Evolutionary conservation across 331 rosid genomes (phyloP).

Genomic region (Pyrus hybrid): DNA sequence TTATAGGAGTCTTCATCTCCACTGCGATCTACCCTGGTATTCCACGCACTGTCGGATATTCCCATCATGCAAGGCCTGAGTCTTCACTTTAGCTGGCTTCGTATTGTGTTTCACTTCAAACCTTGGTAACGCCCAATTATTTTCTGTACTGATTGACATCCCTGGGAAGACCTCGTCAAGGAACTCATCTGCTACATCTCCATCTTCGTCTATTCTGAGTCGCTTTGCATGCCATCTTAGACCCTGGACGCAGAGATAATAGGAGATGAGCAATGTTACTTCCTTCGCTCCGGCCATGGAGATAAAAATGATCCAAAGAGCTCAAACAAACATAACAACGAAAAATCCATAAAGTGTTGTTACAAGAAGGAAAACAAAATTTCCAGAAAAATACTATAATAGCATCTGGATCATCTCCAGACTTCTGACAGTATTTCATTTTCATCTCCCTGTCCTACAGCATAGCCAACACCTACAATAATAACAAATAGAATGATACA

Average conservation of each 20-base stretch:
- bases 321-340: not conserved
- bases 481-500: not conserved
- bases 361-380: not conserved
- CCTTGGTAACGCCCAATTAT: slow-evolving; percentile 25
- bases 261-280: not conserved
- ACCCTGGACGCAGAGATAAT: slow-evolving; percentile 48
- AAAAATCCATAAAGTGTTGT: not conserved
- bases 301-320: not conserved
- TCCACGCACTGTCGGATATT: slow-evolving; percentile 55
- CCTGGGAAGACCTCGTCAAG: slow-evolving; percentile 53
- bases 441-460: not conserved
- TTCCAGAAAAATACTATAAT: not conserved
- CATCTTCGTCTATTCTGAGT: slow-evolving; percentile 83
- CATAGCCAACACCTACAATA: not conserved
- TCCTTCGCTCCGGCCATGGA: not conserved
- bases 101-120: slow-evolving; percentile 50
- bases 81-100: slow-evolving; percentile 54
- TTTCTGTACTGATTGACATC: slow-evolving; percentile 13
- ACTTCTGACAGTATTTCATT: not conserved
- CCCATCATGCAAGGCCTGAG: slow-evolving; percentile 52
- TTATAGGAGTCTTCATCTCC: slow-evolving; percentile 32
- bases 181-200: slow-evolving; percentile 83
- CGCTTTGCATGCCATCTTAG: slow-evolving; percentile 68
- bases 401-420: not conserved
- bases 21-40: slow-evolving; percentile 54